Percentiles rank a stretch among this genome's conserved stretches.
phyloP scores from a whole-genome alignment of 768 basidiomycete species.

The Rhizopogon roseolus region DNA sequence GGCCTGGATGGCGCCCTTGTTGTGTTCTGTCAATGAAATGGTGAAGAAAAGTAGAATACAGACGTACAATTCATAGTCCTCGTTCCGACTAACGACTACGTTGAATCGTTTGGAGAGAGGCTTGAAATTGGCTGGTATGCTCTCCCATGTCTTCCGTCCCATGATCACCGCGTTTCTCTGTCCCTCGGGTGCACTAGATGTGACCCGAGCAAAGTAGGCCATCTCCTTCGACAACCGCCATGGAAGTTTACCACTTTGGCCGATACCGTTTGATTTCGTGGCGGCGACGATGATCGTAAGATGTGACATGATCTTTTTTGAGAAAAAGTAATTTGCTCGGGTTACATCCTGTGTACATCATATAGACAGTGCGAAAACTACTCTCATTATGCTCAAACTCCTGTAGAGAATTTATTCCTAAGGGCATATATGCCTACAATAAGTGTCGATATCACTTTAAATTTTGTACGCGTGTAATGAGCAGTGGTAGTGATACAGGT shows the following conservation, averaged over 20 bases:
- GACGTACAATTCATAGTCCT: constrained; percentile 57
- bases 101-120: constrained; percentile 78
- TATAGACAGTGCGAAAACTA: too few relatives aligned
- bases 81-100: constrained; percentile 66
- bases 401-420: too few relatives aligned
- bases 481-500: too few relatives aligned
- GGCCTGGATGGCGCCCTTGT: constrained; percentile 4
- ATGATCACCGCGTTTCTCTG: constrained; percentile 78
- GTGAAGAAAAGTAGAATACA: not conserved
- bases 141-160: constrained; percentile 98
- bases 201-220: constrained; percentile 87
- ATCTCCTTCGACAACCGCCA: constrained; percentile 90
- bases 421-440: too few relatives aligned
- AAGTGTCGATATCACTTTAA: too few relatives aligned
- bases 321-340: not conserved
- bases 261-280: constrained; percentile 84
- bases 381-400: too few relatives aligned
- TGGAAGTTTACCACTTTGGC: constrained; percentile 67
- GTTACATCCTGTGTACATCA: too few relatives aligned
- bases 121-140: constrained; percentile 80
- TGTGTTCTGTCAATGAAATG: constrained; percentile 8
- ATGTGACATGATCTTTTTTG: constrained; percentile 41
- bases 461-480: too few relatives aligned
- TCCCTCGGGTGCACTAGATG: constrained; percentile 52
- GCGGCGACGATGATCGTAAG: constrained; percentile 94